Evolutionary conservation across 176 grass and related monocot species (phyloP), one percentile per base, ranked within the genome.

Genomic region (Oryza nivara): DNA sequence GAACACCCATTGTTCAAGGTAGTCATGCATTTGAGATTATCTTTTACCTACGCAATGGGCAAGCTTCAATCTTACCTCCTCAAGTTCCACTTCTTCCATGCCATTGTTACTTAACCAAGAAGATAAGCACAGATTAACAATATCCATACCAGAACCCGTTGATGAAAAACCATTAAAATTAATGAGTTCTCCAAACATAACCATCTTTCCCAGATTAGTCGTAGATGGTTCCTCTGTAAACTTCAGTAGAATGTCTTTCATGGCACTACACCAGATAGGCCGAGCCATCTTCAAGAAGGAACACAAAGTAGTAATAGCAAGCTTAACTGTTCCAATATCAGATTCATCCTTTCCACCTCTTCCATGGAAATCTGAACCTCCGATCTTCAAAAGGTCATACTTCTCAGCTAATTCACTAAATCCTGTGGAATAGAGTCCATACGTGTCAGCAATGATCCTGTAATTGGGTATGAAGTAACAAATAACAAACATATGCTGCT

Each of bases 291-390:
- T 89, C 91, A 99, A 92, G 83, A 99, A 96, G 34, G 64, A 64
- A 17, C 86, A 88, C 38, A 94, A 56, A 79, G 91, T 87, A 82
- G 80, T 88, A 77, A 88, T 65, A 68, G 96, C 88, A 71, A 99
- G 90, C 36, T 75, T 90, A 75, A 99, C 86, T 17, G 67, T 89
- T 40, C 96, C 96, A 83, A 96, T 74, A 15, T 94, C 96, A 67
- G 90, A 88, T 76, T 99, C 93, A 84, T 96, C 86, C 70, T 94
- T 93, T 38, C 88, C 79, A 7, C 90, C 90, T 91, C 83, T 94
- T 80, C 89, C 96, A 90, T 99, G 96, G 26, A 96, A 99, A 91
- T 99, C 96, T 69, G 96, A 99, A 88, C 93, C 93, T 76, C 96
- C 91, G 34, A 99, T 76, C 85, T 99, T 99, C 80, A 96, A 40